Percentiles rank a stretch among this genome's conserved stretches.
Conservation (phyloP, 306 rosid genomes). For the Hippophae gyantsensis region DNA sequence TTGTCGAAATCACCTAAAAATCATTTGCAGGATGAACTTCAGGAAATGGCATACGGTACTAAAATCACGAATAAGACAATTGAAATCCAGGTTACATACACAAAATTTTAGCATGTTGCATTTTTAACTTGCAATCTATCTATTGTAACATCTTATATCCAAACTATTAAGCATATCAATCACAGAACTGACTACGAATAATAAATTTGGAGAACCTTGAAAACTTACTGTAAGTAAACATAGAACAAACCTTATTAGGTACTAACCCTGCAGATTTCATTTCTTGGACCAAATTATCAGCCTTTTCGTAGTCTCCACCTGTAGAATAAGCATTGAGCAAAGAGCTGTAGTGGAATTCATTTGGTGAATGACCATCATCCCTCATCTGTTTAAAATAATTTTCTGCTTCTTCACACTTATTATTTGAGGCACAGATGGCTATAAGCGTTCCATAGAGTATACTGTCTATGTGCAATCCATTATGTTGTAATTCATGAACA, state of each 20-base stretch:
- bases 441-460: conserved; percentile 71
- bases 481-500: conserved; percentile 50
- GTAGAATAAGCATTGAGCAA: conserved; percentile 76
- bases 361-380: conserved; percentile 64
- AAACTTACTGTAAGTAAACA: conserved; percentile 14
- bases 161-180: conserved; percentile 1
- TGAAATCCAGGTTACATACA: no score
- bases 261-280: conserved; percentile 81
- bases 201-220: neutral
- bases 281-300: conserved; percentile 53
- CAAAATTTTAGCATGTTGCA: no score
- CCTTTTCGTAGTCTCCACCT: conserved; percentile 58
- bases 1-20: conserved; percentile 80
- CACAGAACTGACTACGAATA: neutral
- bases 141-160: neutral
- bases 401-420: conserved; percentile 72
- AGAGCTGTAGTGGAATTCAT: conserved; percentile 72
- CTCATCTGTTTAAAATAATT: conserved; percentile 66
- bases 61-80: neutral
- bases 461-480: conserved; percentile 55
- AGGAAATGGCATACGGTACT: neutral
- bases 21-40: conserved; percentile 8
- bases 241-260: conserved; percentile 92
- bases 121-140: no score
- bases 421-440: conserved; percentile 84